phyloP scores from a whole-genome alignment of 306 rosid species.

The Erythrophleum fordii region DNA sequence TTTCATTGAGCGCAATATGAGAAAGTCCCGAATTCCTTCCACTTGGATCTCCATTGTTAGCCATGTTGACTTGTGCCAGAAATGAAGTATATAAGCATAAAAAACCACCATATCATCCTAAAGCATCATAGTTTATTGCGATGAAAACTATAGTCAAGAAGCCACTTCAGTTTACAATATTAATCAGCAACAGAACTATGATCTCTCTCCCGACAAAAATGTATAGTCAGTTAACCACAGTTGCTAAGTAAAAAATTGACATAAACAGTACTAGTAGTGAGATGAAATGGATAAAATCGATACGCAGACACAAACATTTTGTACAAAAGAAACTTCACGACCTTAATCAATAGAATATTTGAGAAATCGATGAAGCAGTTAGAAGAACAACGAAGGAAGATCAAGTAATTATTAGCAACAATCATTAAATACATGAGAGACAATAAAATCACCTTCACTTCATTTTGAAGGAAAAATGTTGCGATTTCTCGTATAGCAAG shows the following conservation, averaged over 20 bases:
- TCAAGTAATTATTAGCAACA: background rate
- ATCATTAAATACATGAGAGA: background rate
- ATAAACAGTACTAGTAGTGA: background rate
- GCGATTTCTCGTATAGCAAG: background rate
- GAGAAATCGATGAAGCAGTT: background rate
- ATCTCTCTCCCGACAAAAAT: background rate
- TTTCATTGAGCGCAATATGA: constrained; percentile 70
- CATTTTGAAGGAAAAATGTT: background rate
- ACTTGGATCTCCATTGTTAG: constrained; percentile 58
- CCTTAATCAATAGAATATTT: background rate
- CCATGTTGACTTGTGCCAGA: constrained; percentile 57
- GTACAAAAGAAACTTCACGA: constrained; percentile 11
- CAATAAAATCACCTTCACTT: background rate
- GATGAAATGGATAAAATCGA: background rate
- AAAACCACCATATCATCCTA: constrained; percentile 18
- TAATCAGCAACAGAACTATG: background rate
- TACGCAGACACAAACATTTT: background rate
- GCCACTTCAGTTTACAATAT: constrained; percentile 1
- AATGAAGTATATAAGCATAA: constrained; percentile 28
- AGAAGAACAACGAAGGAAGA: background rate
- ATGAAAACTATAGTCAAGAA: constrained; percentile 2
- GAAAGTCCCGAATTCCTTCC: constrained; percentile 42
- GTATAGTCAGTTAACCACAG: background rate
- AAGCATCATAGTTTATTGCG: constrained; percentile 3
- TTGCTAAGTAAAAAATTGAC: background rate